Evolutionary conservation across 345 rosid species (phyloP), one percentile per base, ranked within the genome.

Genomic region (Mercurialis annua): DNA sequence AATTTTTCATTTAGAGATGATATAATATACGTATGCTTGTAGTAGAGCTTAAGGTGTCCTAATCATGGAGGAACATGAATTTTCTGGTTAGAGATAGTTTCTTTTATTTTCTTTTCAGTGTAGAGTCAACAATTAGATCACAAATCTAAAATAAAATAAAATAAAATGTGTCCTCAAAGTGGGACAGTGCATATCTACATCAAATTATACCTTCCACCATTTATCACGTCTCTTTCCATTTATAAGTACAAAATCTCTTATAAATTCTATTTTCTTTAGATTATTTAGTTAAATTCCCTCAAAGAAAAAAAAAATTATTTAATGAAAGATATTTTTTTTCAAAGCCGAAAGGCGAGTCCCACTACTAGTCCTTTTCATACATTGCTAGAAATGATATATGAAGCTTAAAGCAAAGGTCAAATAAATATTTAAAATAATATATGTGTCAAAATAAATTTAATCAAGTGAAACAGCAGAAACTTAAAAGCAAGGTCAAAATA

Each of bases 121-220:
- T 24, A 44, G 64, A 66, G 75, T 70, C 72, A 69, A 73, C 69
- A 44, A 64, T 36, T 21, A 36, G 36, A 50, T 30, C 64, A 48
- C 16, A 63, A 66, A 58, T 56, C 66, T 61, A 72, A 52, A 50
- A n/a, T n/a, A n/a, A n/a, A n/a, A n/a, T n/a, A n/a, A n/a, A n/a
- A n/a, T n/a, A 8, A 21, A 46, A 59, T 66, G 81, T 73, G 59
- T 50, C 63, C 74, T 38, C 54, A 55, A 66, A 69, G 77, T 65
- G 78, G 81, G 72, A 73, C 81, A 70, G 12, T n/a, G 58, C 60
- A 47, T 20, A 66, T 73, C 65, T 54, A 49, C 64, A 61, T 33
- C 30, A 42, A 62, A 62, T 52, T 40, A 70, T 55, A 71, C 48
- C 48, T 29, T 33, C 31, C 63, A 33, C 67, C 46, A 34, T 14